A percentile compares a stretch with the other conserved stretches of the same genome.
These are phyloP conservation scores for Leptodontidium sp. DNA, from an alignment of 2,329 filamentous ascomycete species.

Conservation along the genomic window DNA sequence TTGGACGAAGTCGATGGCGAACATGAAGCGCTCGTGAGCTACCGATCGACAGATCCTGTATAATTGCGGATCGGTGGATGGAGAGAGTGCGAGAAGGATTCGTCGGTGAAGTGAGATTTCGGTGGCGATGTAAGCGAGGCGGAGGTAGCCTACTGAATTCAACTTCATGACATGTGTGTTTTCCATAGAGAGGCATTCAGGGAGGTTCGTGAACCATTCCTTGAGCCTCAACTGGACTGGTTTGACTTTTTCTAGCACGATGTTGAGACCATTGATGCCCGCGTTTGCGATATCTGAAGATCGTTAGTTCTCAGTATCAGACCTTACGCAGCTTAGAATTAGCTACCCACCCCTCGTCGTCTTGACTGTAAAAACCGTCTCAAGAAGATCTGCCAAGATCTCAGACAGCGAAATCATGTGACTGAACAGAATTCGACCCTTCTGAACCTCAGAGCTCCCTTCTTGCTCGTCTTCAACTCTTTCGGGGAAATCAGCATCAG, in stretches of 20 bases:
- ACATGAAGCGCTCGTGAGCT: conserved; percentile 51
- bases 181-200: conserved; percentile 55
- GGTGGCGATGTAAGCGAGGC: conserved; percentile 59
- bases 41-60: conserved; percentile 44
- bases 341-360: conserved; percentile 31
- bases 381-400: conserved; percentile 60
- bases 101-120: conserved; percentile 60
- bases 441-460: conserved; percentile 53
- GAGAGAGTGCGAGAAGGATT: conserved; percentile 54
- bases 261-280: conserved; percentile 34
- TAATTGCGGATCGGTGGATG: conserved; percentile 38
- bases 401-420: conserved; percentile 59
- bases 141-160: conserved; percentile 55
- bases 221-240: conserved; percentile 58
- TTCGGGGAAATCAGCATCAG: conserved; percentile 55
- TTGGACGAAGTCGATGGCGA: conserved; percentile 52
- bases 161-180: conserved; percentile 52
- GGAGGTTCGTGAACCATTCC: conserved; percentile 57
- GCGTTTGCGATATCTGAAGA: conserved; percentile 38
- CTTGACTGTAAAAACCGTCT: conserved; percentile 55
- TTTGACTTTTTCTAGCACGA: conserved; percentile 56
- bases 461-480: conserved; percentile 43
- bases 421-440: conserved; percentile 58
- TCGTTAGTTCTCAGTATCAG: background rate
- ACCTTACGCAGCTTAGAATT: background rate